These are phyloP conservation scores for Chlorella sp. DNA, from an alignment of 139 green algal genomes.

Conservation along the genomic window DNA sequence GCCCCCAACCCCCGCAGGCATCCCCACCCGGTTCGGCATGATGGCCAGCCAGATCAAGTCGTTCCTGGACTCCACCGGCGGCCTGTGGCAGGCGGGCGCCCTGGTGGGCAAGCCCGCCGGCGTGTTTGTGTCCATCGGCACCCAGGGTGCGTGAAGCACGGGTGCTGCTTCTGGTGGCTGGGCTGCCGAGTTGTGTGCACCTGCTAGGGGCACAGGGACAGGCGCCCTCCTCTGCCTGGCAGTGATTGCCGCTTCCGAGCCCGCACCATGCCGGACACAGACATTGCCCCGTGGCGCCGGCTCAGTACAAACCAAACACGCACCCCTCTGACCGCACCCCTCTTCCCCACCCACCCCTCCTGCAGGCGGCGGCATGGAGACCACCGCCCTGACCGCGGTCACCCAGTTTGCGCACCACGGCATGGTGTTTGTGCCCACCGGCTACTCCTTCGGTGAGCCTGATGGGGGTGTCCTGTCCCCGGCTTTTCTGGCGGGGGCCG, in stretches of 20 bases:
- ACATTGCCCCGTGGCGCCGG: too few species aligned
- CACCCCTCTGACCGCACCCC: neutral
- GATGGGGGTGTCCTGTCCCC: neutral
- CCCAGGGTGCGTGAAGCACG: neutral
- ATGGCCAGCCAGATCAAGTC: constrained; percentile 43
- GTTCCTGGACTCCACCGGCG: constrained; percentile 67
- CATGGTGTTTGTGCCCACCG: constrained; percentile 38
- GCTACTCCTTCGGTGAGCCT: constrained; percentile 44
- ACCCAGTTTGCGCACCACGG: constrained; percentile 64
- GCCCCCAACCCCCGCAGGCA: neutral
- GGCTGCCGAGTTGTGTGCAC: too few species aligned
- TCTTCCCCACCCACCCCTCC: neutral
- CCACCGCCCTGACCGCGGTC: constrained; percentile 51
- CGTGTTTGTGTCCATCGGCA: constrained; percentile 43
- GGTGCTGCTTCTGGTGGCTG: too few species aligned
- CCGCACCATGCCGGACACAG: too few species aligned
- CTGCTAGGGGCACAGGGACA: too few species aligned
- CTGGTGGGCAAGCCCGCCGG: constrained; percentile 58
- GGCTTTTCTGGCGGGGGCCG: constrained; percentile 21
- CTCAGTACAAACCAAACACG: too few species aligned
- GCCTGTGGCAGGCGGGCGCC: constrained; percentile 53
- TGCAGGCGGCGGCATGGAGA: constrained; percentile 56
- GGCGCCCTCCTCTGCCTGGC: too few species aligned
- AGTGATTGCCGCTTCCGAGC: too few species aligned
- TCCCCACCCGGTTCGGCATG: constrained; percentile 26